These are phyloP conservation scores for Acanthamoeba sp. DNA, from an alignment of 208 protist genomes.

Conservation along the genomic window DNA sequence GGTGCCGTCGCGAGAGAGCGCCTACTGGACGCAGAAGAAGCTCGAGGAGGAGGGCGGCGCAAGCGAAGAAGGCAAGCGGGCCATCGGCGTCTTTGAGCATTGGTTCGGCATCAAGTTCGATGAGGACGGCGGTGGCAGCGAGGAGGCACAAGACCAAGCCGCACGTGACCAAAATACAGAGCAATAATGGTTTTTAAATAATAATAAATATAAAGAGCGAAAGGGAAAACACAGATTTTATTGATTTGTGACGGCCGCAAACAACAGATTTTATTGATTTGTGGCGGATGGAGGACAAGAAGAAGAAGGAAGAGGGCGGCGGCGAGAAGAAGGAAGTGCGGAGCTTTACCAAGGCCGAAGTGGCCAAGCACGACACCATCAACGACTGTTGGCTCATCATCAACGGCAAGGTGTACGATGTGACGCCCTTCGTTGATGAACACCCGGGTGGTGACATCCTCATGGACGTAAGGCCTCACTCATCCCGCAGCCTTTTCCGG, in stretches of 20 bases:
- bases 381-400: constrained; percentile 72
- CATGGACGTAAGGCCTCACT: not conserved
- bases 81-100: constrained; percentile 11
- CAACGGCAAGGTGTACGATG: constrained; percentile 63
- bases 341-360: constrained; percentile 2
- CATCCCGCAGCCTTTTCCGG: not conserved
- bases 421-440: constrained; percentile 58
- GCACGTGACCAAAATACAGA: too few species aligned
- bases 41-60: constrained; percentile 17
- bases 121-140: not conserved
- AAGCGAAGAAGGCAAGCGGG: not conserved
- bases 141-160: not conserved
- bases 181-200: too few species aligned
- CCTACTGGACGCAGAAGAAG: not conserved
- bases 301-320: not conserved
- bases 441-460: constrained; percentile 73
- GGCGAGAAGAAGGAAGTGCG: not conserved
- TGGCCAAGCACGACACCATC: constrained; percentile 57
- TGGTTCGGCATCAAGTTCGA: constrained; percentile 17
- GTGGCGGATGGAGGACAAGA: not conserved
- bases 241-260: not conserved
- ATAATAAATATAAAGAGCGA: not conserved
- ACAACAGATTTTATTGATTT: not conserved
- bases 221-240: not conserved
- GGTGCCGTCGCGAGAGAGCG: constrained; percentile 7